phyloP scores from a whole-genome alignment of 176 grass and related monocot species.

The Lolium perenne region DNA sequence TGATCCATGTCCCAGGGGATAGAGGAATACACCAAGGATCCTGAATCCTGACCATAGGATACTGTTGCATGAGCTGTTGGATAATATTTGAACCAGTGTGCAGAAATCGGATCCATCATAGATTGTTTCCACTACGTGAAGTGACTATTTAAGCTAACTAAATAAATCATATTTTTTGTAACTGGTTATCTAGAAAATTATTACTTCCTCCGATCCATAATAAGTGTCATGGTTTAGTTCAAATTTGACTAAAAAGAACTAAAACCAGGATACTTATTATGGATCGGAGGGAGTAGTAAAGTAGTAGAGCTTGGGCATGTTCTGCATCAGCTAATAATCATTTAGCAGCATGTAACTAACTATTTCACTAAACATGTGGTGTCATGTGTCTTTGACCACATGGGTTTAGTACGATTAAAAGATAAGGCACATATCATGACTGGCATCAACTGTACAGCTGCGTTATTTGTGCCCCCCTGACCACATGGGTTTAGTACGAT shows the following conservation, averaged over 20 bases:
- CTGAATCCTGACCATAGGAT: constrained; percentile 7
- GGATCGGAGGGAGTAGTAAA: not conserved
- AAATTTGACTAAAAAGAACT: too few species aligned
- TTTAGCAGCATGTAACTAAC: not conserved
- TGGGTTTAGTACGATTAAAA: not conserved
- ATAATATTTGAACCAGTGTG: not conserved
- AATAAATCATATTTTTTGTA: not conserved
- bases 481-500: not conserved
- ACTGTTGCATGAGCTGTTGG: not conserved
- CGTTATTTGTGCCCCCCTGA: not conserved
- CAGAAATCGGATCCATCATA: constrained; percentile 8
- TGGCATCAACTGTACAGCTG: not conserved
- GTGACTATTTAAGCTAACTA: not conserved
- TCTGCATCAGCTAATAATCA: not conserved
- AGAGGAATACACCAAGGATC: not conserved
- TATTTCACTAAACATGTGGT: not conserved
- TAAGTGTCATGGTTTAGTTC: too few species aligned
- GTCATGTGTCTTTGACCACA: not conserved
- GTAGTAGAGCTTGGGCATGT: not conserved
- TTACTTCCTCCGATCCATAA: not conserved
- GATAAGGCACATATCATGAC: not conserved
- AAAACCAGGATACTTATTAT: too few species aligned
- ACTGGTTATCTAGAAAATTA: constrained; percentile 15
- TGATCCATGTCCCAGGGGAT: not conserved
- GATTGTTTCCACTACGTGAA: not conserved